Percentiles rank a stretch among this genome's conserved stretches.
Conservation (phyloP, 2,329 filamentous ascomycete genomes). For the Trichoderma lentiforme region DNA sequence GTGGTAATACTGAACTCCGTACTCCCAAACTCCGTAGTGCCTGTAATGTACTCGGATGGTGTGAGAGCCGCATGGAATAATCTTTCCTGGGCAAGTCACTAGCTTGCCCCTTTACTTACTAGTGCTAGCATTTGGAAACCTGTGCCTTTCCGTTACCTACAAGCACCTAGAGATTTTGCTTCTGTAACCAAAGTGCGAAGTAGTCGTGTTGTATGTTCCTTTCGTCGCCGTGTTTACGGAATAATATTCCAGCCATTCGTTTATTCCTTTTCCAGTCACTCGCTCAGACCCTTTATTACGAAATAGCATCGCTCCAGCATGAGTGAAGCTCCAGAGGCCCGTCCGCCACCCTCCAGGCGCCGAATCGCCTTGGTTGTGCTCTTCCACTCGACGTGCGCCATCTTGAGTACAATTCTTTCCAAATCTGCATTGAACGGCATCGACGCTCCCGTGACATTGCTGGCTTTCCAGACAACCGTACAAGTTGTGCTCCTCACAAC, state of each 20-base stretch:
- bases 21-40: neutral
- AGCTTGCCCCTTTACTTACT: constrained; percentile 14
- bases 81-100: neutral
- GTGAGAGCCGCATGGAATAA: neutral
- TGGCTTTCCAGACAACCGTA: constrained; percentile 5
- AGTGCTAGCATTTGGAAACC: neutral
- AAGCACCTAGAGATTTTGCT: neutral
- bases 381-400: constrained; percentile 12
- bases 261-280: neutral
- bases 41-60: neutral
- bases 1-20: neutral
- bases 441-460: constrained; percentile 3
- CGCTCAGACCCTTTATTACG: neutral
- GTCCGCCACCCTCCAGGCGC: constrained; percentile 4
- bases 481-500: constrained; percentile 2
- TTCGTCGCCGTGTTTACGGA: neutral
- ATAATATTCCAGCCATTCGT: constrained; percentile 1
- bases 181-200: neutral
- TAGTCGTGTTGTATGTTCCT: neutral
- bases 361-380: constrained; percentile 9
- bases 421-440: constrained; percentile 8
- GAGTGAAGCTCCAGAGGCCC: constrained; percentile 1
- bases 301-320: neutral
- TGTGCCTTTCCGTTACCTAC: neutral
- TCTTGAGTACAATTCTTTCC: constrained; percentile 12